Evolutionary conservation across 2,329 filamentous ascomycete species (phyloP).

Genomic region (Penicillium sp.): DNA sequence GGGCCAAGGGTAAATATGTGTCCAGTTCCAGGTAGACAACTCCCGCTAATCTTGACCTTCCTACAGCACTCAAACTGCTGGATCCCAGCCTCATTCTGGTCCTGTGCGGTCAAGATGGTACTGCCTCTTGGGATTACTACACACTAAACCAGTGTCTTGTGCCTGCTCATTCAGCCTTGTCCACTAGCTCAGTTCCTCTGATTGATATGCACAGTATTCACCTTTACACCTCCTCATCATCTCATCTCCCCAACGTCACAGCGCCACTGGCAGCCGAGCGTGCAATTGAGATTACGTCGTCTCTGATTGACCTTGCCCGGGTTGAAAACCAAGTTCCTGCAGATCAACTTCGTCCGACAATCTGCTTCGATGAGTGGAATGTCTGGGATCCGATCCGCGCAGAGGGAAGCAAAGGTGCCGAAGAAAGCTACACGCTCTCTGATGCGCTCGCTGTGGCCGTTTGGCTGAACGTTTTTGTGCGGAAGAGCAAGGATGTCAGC

Average conservation of each 20-base stretch:
- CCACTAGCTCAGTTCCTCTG: constrained; percentile 44
- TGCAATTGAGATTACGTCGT: constrained; percentile 67
- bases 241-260: constrained; percentile 57
- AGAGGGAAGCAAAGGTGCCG: constrained; percentile 68
- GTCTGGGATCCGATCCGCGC: constrained; percentile 74
- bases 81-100: constrained; percentile 69
- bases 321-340: constrained; percentile 62
- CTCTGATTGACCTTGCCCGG: constrained; percentile 69
- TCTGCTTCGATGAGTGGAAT: constrained; percentile 86
- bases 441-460: constrained; percentile 73
- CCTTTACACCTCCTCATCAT: constrained; percentile 66
- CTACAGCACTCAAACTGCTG: constrained; percentile 40
- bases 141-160: constrained; percentile 68
- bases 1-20: constrained; percentile 51
- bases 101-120: constrained; percentile 70
- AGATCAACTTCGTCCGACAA: constrained; percentile 61
- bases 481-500: constrained; percentile 67
- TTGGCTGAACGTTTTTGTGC: constrained; percentile 74
- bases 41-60: constrained; percentile 2
- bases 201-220: constrained; percentile 83
- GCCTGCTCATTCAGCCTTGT: constrained; percentile 45
- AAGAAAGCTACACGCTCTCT: constrained; percentile 71
- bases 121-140: constrained; percentile 69
- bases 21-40: not conserved
- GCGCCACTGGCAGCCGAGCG: constrained; percentile 70